phyloP scores from a whole-genome alignment of 352 stramenopile genomes.

The Phytopythium vexans region DNA sequence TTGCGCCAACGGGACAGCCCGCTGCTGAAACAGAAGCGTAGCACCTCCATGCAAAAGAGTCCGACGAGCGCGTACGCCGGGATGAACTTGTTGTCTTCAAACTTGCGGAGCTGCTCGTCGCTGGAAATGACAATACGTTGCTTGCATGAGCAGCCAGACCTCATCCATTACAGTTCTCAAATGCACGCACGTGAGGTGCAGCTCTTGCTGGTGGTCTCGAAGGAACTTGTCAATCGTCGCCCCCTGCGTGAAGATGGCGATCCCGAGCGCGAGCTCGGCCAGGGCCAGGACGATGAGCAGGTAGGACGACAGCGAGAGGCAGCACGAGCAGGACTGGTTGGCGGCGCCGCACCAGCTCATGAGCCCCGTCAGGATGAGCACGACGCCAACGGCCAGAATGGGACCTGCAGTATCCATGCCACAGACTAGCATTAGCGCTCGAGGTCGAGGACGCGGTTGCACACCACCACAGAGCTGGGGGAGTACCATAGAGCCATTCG shows the following conservation, averaged over 20 bases:
- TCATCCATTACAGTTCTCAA: not conserved
- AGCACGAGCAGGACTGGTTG: constrained; percentile 36
- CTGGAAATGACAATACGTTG: constrained; percentile 17
- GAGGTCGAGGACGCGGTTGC: not conserved
- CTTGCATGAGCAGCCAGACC: constrained; percentile 3
- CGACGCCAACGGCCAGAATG: constrained; percentile 43
- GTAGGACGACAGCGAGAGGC: constrained; percentile 55
- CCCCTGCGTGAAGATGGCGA: constrained; percentile 71
- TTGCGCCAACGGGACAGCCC: constrained; percentile 40
- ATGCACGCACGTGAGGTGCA: constrained; percentile 52
- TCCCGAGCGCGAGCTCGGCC: constrained; percentile 51
- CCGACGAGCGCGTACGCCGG: constrained; percentile 59
- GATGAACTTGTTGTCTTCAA: constrained; percentile 68
- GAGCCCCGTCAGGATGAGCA: constrained; percentile 41
- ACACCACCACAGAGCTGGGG: not conserved
- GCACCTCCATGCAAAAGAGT: constrained; percentile 63
- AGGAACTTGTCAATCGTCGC: constrained; percentile 57
- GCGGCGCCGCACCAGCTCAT: constrained; percentile 71
- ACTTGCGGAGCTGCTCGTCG: constrained; percentile 45
- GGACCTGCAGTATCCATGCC: constrained; percentile 9
- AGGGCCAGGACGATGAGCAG: constrained; percentile 62
- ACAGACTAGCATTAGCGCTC: not conserved
- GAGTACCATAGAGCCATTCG: constrained; percentile 52
- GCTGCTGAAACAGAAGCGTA: constrained; percentile 71
- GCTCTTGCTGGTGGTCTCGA: constrained; percentile 54